These are phyloP conservation scores for Penicillium nucicola DNA, from an alignment of 495 filamentous ascomycete genomes.

Conservation along the genomic window DNA sequence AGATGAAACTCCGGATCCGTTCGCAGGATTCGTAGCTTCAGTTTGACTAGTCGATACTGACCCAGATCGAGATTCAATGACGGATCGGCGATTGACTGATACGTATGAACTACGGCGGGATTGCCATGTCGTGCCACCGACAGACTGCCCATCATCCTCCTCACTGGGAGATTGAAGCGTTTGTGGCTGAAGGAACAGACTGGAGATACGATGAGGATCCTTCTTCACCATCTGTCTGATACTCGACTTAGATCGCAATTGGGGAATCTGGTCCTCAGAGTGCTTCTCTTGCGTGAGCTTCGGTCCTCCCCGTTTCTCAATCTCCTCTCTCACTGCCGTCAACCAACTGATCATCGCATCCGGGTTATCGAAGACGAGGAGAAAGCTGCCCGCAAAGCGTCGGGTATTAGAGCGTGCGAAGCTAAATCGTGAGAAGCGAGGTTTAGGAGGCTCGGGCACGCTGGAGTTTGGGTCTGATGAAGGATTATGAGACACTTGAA, in stretches of 20 bases:
- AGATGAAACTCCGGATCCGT: constrained; percentile 18
- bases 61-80: constrained; percentile 30
- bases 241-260: constrained; percentile 39
- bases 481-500: constrained; percentile 79
- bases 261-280: constrained; percentile 29
- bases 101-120: constrained; percentile 31
- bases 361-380: constrained; percentile 77
- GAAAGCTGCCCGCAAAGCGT: constrained; percentile 61
- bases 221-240: constrained; percentile 36
- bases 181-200: constrained; percentile 56
- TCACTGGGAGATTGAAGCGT: constrained; percentile 18
- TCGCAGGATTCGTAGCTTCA: constrained; percentile 21
- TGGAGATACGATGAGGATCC: constrained; percentile 62
- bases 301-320: constrained; percentile 66
- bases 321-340: constrained; percentile 59
- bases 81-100: constrained; percentile 29
- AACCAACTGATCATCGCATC: constrained; percentile 86
- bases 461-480: constrained; percentile 56
- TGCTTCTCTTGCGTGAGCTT: constrained; percentile 56
- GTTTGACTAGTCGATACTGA: constrained; percentile 31
- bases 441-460: constrained; percentile 49
- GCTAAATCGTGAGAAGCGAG: constrained; percentile 69
- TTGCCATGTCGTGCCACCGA: constrained; percentile 20
- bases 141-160: constrained; percentile 25
- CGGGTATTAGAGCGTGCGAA: constrained; percentile 59